Evolutionary conservation across 73 alveolate species (phyloP).

Genomic region (Paramecium tetraurelia): DNA sequence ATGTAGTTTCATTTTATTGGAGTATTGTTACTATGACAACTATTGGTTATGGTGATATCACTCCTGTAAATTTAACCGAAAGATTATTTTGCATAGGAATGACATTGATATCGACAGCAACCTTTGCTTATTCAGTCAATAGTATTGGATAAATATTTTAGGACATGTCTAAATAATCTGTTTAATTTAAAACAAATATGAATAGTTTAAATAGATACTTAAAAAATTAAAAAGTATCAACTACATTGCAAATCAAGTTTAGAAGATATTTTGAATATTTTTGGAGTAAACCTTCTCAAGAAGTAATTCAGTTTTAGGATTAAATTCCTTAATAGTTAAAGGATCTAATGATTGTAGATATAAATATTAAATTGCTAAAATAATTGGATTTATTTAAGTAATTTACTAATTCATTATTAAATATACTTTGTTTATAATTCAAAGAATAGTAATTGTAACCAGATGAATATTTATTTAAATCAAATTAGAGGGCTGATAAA

Average conservation of each 20-base stretch:
- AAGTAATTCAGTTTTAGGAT: background rate
- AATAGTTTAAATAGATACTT: background rate
- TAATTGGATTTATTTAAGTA: background rate
- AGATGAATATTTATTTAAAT: constrained; percentile 5
- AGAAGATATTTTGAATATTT: constrained; percentile 48
- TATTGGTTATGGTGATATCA: constrained; percentile 64
- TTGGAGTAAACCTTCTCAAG: constrained; percentile 34
- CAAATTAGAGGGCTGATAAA: background rate
- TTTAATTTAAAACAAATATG: constrained; percentile 13
- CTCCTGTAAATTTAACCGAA: constrained; percentile 57
- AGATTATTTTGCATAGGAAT: constrained; percentile 49
- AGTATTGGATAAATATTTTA: constrained; percentile 42
- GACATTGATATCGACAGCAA: constrained; percentile 48
- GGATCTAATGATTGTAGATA: background rate
- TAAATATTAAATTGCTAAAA: background rate
- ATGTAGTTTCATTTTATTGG: constrained; percentile 57
- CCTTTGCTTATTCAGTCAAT: constrained; percentile 45
- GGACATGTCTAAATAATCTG: constrained; percentile 16
- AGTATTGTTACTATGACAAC: constrained; percentile 48
- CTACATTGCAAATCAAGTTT: background rate
- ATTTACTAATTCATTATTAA: background rate
- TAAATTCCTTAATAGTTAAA: background rate
- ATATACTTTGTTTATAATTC: background rate
- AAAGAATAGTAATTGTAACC: background rate
- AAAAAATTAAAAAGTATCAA: background rate